Percentiles rank a stretch among this genome's conserved stretches.
Conservation (phyloP, 768 basidiomycete genomes). For the Suillus sp. region DNA sequence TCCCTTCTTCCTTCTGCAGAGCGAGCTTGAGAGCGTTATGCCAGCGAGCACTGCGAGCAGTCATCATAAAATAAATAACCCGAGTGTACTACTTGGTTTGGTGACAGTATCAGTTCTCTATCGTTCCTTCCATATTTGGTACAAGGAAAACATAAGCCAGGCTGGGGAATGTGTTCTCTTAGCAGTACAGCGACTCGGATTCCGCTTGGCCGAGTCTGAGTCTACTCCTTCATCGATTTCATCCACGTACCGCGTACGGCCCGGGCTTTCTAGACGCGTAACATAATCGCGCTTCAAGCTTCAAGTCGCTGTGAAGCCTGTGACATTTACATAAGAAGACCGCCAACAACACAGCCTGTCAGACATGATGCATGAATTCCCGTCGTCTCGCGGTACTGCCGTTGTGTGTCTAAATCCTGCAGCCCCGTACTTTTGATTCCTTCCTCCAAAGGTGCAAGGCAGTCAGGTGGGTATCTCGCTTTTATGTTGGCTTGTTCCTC, state of each 20-base stretch:
- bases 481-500: not conserved
- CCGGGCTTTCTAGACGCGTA: not conserved
- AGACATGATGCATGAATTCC: not conserved
- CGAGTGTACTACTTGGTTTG: not conserved
- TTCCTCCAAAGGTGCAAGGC: not conserved
- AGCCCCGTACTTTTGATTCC: not conserved
- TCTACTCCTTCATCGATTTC: slow-evolving; percentile 21
- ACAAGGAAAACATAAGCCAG: too few relatives aligned
- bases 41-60: slow-evolving; percentile 44
- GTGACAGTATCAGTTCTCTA: not conserved
- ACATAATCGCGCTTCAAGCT: not conserved
- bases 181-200: too few relatives aligned
- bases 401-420: not conserved
- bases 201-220: not conserved
- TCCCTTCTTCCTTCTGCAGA: slow-evolving; percentile 39
- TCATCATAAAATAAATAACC: slow-evolving; percentile 9
- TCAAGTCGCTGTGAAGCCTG: not conserved
- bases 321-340: not conserved
- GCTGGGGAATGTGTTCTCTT: not conserved
- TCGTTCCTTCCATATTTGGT: too few relatives aligned
- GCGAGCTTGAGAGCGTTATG: slow-evolving; percentile 47
- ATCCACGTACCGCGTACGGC: slow-evolving; percentile 13
- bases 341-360: not conserved
- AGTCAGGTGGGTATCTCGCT: not conserved
- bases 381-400: not conserved